Percentiles rank a stretch among this genome's conserved stretches.
Conservation (phyloP, 495 filamentous ascomycete species). For the Penicillium antarcticum region DNA sequence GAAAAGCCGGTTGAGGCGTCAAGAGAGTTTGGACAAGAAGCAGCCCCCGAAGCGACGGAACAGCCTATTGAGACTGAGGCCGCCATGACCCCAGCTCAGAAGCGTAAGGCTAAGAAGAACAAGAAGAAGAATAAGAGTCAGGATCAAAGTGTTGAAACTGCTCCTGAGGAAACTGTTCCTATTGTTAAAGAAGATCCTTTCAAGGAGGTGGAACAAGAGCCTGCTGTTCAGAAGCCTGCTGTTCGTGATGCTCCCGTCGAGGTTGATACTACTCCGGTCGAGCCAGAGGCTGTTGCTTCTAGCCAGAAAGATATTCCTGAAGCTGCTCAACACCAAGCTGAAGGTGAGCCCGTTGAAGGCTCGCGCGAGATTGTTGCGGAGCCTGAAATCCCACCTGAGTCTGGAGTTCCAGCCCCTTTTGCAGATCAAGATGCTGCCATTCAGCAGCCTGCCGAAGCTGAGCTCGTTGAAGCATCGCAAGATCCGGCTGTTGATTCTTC, state of each 20-base stretch:
- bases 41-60: constrained; percentile 1
- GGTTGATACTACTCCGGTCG: background rate
- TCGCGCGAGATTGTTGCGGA: constrained; percentile 5
- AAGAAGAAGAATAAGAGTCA: constrained; percentile 37
- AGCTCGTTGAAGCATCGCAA: background rate
- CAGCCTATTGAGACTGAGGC: background rate
- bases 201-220: background rate
- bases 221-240: background rate
- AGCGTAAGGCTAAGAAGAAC: constrained; percentile 27
- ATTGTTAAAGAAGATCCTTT: background rate
- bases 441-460: background rate
- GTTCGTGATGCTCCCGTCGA: constrained; percentile 3
- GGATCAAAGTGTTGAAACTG: constrained; percentile 17
- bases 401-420: background rate
- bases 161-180: background rate
- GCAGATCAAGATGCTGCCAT: background rate
- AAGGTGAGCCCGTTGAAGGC: constrained; percentile 1
- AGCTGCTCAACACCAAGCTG: background rate
- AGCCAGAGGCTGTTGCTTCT: background rate
- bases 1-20: background rate
- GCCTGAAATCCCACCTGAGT: background rate
- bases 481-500: background rate
- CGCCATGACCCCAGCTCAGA: constrained; percentile 9
- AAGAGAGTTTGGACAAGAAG: background rate
- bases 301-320: background rate